These are phyloP conservation scores for Malania oleifera DNA, from an alignment of 164 flowering plant genomes.

Conservation along the genomic window DNA sequence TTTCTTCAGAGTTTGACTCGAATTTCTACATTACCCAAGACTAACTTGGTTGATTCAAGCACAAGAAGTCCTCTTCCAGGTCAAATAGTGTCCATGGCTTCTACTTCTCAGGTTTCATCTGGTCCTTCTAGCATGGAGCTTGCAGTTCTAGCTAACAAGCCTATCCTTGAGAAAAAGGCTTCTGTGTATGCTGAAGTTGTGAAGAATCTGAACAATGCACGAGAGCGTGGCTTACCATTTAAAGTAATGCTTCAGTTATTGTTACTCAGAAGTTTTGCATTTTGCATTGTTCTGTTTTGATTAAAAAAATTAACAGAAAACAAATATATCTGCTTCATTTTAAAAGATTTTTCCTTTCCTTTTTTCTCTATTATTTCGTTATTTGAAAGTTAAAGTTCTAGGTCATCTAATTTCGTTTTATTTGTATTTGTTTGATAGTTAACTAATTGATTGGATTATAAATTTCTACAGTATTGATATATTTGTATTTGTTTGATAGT, in stretches of 20 bases:
- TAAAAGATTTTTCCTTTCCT: no score
- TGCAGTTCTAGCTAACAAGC: constrained; percentile 44
- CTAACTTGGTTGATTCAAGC: constrained; percentile 41
- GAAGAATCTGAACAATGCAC: constrained; percentile 67
- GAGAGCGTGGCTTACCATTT: constrained; percentile 66
- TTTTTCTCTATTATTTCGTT: no score
- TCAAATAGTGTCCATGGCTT: constrained; percentile 43
- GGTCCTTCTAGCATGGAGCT: constrained; percentile 47
- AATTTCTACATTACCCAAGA: constrained; percentile 72
- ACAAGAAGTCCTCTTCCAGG: constrained; percentile 33
- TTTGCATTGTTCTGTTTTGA: no score
- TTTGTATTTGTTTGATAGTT: no score
- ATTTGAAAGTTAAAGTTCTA: neutral
- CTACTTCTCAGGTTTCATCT: constrained; percentile 50
- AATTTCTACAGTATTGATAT: no score
- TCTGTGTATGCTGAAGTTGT: constrained; percentile 70
- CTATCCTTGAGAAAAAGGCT: constrained; percentile 72
- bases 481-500: neutral
- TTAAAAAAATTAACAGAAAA: no score
- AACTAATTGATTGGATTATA: no score
- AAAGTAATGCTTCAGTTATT: constrained; percentile 43
- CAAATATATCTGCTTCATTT: no score
- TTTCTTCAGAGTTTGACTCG: constrained; percentile 88
- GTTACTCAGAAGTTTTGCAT: no score
- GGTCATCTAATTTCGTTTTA: no score